Percentiles rank a stretch among this genome's conserved stretches.
Conservation (phyloP, 1,139 yeast species). For the Suhomyces guaymorum region DNA sequence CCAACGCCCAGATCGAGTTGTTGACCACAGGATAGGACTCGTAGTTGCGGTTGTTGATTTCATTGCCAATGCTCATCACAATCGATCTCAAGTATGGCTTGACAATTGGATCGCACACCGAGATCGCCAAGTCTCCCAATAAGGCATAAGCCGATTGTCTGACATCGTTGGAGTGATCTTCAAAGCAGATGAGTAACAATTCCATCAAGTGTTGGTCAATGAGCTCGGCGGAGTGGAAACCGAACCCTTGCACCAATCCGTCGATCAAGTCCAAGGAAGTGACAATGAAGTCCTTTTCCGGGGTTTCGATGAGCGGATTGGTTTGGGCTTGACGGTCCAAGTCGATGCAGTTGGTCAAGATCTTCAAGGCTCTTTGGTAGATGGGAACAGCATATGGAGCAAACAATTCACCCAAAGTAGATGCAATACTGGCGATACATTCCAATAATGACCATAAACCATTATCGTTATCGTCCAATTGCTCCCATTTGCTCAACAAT, state of each 20-base stretch:
- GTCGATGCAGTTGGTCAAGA: constrained; percentile 67
- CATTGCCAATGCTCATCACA: constrained; percentile 66
- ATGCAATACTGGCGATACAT: constrained; percentile 90
- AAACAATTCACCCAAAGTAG: constrained; percentile 78
- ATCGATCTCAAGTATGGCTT: constrained; percentile 59
- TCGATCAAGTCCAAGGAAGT: constrained; percentile 88
- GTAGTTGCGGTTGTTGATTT: constrained; percentile 53
- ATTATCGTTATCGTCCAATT: constrained; percentile 70
- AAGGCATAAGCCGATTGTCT: constrained; percentile 91
- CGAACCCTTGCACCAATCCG: constrained; percentile 89
- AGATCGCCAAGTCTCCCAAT: constrained; percentile 81
- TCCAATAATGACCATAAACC: constrained; percentile 91
- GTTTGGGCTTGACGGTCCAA: constrained; percentile 63
- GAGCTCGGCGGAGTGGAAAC: constrained; percentile 59
- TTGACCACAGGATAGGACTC: constrained; percentile 67
- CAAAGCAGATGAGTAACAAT: constrained; percentile 67
- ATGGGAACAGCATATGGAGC: constrained; percentile 90
- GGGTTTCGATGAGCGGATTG: constrained; percentile 71
- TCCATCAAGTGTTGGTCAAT: constrained; percentile 60
- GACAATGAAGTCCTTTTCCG: constrained; percentile 88
- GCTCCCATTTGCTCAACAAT: constrained; percentile 75
- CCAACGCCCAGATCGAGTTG: constrained; percentile 93
- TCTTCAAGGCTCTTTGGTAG: constrained; percentile 74
- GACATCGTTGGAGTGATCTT: constrained; percentile 79
- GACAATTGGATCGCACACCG: constrained; percentile 54